Conservation (phyloP, 345 rosid species). For the Isatis tinctoria region DNA sequence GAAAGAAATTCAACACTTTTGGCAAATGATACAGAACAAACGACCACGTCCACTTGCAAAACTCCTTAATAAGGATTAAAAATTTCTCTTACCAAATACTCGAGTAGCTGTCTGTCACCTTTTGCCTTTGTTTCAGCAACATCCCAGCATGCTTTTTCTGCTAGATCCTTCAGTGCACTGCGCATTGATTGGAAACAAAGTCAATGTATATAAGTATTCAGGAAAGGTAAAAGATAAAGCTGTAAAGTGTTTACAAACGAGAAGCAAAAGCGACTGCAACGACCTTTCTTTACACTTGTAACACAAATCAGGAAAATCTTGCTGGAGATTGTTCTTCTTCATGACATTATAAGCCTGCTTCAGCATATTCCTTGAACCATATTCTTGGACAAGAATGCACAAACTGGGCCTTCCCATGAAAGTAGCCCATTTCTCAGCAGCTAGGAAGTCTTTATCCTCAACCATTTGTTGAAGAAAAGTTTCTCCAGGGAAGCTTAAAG, state of each 20-base stretch:
- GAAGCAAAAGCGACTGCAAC: not conserved
- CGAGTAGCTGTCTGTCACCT: conserved; percentile 62
- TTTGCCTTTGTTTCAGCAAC: conserved; percentile 77
- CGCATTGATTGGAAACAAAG: not conserved
- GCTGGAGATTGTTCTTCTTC: conserved; percentile 67
- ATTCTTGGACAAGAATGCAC: conserved; percentile 63
- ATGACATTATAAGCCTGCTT: conserved; percentile 64
- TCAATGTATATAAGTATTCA: too few relatives aligned
- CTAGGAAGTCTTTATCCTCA: conserved; percentile 59
- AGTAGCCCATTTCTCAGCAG: conserved; percentile 95
- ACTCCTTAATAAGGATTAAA: not conserved
- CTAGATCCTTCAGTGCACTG: conserved; percentile 71
- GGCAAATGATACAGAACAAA: not conserved
- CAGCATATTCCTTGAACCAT: conserved; percentile 65
- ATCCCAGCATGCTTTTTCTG: conserved; percentile 93
- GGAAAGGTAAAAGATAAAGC: too few relatives aligned
- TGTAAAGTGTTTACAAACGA: too few relatives aligned
- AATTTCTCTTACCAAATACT: conserved; percentile 37
- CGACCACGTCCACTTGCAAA: not conserved
- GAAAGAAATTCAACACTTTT: not conserved
- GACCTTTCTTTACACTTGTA: conserved; percentile 83
- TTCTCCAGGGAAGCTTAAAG: conserved; percentile 67
- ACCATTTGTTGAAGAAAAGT: conserved; percentile 73
- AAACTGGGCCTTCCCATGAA: conserved; percentile 84
- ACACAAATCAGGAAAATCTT: conserved; percentile 65